These are phyloP conservation scores for Lactarius tabidus DNA, from an alignment of 768 basidiomycete genomes.

Conservation along the genomic window DNA sequence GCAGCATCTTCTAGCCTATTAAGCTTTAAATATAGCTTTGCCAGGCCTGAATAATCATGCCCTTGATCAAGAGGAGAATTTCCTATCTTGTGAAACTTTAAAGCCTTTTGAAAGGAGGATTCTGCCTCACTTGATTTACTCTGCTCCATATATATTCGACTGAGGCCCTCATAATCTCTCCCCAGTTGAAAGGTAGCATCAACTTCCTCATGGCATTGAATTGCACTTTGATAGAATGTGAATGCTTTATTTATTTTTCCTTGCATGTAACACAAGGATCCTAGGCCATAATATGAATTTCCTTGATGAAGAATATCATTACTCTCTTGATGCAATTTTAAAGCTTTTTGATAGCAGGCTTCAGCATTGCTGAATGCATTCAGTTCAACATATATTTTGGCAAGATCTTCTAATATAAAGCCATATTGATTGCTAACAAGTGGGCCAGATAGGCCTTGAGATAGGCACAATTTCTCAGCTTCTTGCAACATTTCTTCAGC, in stretches of 20 bases:
- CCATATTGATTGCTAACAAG: neutral
- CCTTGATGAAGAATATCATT: neutral
- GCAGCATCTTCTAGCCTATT: neutral
- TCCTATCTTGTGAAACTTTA: neutral
- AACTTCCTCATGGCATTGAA: neutral
- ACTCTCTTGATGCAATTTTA: neutral
- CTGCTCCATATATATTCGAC: neutral
- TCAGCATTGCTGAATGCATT: neutral
- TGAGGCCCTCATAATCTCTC: neutral
- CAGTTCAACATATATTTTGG: neutral
- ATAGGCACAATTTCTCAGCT: neutral
- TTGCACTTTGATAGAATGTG: neutral
- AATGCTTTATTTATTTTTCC: no score
- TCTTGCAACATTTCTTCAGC: neutral
- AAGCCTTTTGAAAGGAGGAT: neutral
- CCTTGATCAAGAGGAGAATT: neutral
- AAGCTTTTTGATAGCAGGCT: neutral
- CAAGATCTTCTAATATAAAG: neutral
- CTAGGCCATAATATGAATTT: no score
- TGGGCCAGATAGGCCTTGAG: no score
- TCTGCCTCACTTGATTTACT: neutral
- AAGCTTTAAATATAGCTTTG: neutral
- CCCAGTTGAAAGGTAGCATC: neutral
- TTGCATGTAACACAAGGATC: no score
- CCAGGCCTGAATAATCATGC: neutral